Evolutionary conservation across 1,284 basidiomycete species (phyloP).

Genomic region (Microbotryomycetes sp.): DNA sequence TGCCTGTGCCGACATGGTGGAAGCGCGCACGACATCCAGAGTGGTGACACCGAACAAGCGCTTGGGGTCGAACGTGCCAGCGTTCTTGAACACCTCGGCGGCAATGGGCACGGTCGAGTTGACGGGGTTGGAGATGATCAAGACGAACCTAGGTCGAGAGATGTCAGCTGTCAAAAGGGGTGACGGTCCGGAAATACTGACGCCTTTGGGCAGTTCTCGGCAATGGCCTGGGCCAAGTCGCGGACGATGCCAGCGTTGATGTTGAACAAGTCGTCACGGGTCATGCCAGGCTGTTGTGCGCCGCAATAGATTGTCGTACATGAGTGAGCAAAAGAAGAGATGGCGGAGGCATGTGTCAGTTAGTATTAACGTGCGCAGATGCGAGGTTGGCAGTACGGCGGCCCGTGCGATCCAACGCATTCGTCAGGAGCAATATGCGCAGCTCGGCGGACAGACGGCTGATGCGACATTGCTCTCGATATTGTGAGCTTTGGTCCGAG

Average conservation of each 20-base stretch:
- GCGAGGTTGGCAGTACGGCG: too few relatives aligned
- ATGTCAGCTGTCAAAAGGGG: background rate
- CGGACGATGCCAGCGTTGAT: conserved; percentile 97
- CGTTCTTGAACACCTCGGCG: conserved; percentile 88
- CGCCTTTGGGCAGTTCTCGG: conserved; percentile 78
- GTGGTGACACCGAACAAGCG: conserved; percentile 95
- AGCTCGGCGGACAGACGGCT: background rate
- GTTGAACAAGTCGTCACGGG: conserved; percentile 90
- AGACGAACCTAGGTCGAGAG: too few relatives aligned
- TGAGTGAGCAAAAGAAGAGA: background rate
- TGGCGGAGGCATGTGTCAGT: too few relatives aligned
- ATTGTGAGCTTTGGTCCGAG: too few relatives aligned
- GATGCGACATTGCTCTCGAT: too few relatives aligned
- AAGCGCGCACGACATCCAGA: conserved; percentile 92
- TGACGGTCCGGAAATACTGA: conserved; percentile 56
- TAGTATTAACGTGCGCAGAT: background rate
- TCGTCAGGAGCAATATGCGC: background rate
- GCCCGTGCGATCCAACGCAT: too few relatives aligned
- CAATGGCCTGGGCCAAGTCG: conserved; percentile 83
- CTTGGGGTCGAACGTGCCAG: conserved; percentile 83
- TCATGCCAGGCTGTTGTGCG: conserved; percentile 45
- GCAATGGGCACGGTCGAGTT: conserved; percentile 93
- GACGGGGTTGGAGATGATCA: conserved; percentile 44
- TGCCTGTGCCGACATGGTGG: conserved; percentile 83
- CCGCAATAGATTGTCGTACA: background rate